Conservation (phyloP, 106 monocot species). For the Acorus gramineus region DNA sequence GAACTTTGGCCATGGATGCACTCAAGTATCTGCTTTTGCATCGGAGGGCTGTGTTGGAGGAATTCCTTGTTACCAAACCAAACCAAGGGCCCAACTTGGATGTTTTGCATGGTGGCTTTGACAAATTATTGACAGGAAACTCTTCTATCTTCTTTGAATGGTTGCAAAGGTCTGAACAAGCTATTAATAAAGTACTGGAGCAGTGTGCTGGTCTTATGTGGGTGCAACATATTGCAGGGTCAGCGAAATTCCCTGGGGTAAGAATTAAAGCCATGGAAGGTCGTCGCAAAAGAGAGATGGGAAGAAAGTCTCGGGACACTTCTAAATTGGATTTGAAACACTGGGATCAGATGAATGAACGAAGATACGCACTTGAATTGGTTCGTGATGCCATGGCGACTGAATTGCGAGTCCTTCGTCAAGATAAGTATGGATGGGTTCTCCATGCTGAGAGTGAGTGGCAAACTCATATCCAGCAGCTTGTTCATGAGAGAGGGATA, state of each 20-base stretch:
- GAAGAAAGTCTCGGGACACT: constrained; percentile 54
- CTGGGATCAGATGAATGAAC: constrained; percentile 68
- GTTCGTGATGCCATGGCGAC: constrained; percentile 94
- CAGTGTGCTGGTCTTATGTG: constrained; percentile 92
- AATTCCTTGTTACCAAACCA: constrained; percentile 70
- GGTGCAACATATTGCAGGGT: constrained; percentile 63
- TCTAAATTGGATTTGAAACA: constrained; percentile 60
- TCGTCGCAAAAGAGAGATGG: constrained; percentile 84
- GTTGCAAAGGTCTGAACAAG: constrained; percentile 56
- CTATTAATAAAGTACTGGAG: constrained; percentile 68
- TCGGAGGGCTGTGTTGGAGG: constrained; percentile 67
- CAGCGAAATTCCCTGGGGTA: constrained; percentile 81
- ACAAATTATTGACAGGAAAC: constrained; percentile 77
- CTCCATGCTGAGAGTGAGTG: constrained; percentile 99
- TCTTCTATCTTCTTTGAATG: constrained; percentile 68
- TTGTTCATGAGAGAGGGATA: constrained; percentile 88
- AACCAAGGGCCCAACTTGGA: constrained; percentile 62
- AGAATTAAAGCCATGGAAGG: constrained; percentile 90
- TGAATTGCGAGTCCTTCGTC: constrained; percentile 84
- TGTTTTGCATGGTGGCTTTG: constrained; percentile 86
- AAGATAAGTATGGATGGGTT: constrained; percentile 99
- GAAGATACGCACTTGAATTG: constrained; percentile 72
- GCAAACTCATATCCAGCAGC: constrained; percentile 80
- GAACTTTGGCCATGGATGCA: constrained; percentile 54
- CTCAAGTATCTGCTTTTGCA: constrained; percentile 82